Evolutionary conservation across 352 stramenopile genomes (phyloP).

Genomic region (Peronospora farinosa): DNA sequence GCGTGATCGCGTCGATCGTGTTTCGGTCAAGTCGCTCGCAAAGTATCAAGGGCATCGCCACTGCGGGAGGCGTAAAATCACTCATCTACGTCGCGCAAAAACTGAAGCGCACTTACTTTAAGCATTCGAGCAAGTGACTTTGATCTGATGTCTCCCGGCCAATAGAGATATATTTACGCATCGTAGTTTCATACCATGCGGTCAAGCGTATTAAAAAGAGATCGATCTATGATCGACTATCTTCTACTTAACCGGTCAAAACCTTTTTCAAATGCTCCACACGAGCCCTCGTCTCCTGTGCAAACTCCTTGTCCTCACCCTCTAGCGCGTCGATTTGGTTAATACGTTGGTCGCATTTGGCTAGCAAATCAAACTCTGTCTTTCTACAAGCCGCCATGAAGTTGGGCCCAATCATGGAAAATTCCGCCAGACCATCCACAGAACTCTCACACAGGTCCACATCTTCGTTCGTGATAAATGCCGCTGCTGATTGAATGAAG

Average conservation of each 20-base stretch:
- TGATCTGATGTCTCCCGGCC: background rate
- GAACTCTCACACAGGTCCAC: constrained; percentile 74
- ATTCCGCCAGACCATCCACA: constrained; percentile 65
- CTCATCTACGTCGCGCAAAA: constrained; percentile 80
- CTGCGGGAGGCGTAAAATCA: constrained; percentile 72
- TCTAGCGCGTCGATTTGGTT: constrained; percentile 53
- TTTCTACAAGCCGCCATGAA: constrained; percentile 57
- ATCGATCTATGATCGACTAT: constrained; percentile 13
- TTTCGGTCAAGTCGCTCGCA: constrained; percentile 81
- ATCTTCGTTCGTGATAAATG: constrained; percentile 62
- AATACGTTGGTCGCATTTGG: constrained; percentile 48
- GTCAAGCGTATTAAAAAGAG: constrained; percentile 25
- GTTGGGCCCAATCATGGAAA: constrained; percentile 49
- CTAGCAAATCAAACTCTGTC: constrained; percentile 37
- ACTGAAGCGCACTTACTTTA: constrained; percentile 81
- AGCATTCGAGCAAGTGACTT: constrained; percentile 16
- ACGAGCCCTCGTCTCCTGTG: constrained; percentile 54
- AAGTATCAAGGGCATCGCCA: constrained; percentile 86
- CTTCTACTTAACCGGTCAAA: constrained; percentile 20
- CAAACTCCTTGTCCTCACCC: constrained; percentile 63
- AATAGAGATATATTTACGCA: background rate
- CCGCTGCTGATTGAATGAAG: constrained; percentile 39
- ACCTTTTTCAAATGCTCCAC: constrained; percentile 48
- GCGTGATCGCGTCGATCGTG: constrained; percentile 59
- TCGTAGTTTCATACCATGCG: background rate